Conservation (phyloP, 352 stramenopile genomes). For the Blastocystis sp. region DNA sequence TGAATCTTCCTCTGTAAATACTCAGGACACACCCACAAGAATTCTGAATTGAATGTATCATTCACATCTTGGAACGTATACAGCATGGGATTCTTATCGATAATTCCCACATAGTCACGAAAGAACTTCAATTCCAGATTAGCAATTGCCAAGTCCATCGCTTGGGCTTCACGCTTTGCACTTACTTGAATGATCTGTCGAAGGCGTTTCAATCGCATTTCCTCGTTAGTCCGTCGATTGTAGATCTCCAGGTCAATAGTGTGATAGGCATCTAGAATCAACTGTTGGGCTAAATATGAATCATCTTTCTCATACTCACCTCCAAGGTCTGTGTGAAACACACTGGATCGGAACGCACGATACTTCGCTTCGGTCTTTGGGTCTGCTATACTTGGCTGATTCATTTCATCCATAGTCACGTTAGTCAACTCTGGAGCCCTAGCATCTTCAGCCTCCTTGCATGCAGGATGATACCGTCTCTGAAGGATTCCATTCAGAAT, state of each 20-base stretch:
- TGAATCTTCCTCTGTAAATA: background rate
- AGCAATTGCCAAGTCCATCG: background rate
- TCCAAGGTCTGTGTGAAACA: conserved; percentile 19
- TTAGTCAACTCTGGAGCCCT: background rate
- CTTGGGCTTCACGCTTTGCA: background rate
- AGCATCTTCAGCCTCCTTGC: background rate
- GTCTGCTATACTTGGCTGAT: background rate
- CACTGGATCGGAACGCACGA: too few species aligned
- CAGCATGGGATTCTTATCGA: background rate
- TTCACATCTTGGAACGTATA: background rate
- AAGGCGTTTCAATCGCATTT: conserved; percentile 22
- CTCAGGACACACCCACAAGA: background rate
- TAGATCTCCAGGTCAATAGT: background rate
- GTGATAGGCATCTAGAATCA: conserved; percentile 13
- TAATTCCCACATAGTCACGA: background rate
- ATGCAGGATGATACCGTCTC: background rate
- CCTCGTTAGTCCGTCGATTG: conserved; percentile 27
- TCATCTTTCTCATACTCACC: background rate
- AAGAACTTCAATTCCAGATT: conserved; percentile 20
- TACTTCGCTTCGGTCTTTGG: background rate
- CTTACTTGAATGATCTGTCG: conserved; percentile 5
- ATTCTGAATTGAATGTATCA: background rate
- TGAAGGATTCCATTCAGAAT: conserved; percentile 3
- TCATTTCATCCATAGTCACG: background rate
- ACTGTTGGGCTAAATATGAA: conserved; percentile 23